phyloP scores from a whole-genome alignment of 257 asterid species.

The Lithospermum erythrorhizon region DNA sequence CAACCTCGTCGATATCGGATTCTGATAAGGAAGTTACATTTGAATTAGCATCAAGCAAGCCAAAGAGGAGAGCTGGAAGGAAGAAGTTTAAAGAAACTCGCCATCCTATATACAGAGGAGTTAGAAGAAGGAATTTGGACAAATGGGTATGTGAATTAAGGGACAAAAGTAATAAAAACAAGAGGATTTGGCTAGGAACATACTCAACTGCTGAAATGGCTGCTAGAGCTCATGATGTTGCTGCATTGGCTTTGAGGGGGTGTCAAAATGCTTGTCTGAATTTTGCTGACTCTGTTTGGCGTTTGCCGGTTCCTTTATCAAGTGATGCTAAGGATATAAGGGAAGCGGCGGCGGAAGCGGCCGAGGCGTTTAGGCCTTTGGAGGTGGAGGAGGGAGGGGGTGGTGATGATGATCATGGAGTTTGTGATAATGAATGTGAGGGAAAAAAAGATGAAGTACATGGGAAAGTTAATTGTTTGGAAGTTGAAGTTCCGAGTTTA shows the following conservation, averaged over 20 bases:
- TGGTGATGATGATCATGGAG: not conserved
- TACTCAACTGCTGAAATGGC: conserved; percentile 82
- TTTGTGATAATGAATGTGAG: not conserved
- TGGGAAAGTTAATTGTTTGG: not conserved
- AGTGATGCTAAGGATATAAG: conserved; percentile 35
- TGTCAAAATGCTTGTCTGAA: conserved; percentile 33
- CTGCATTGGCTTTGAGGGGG: conserved; percentile 58
- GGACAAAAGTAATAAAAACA: conserved; percentile 38
- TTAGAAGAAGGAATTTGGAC: conserved; percentile 19
- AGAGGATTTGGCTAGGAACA: conserved; percentile 69
- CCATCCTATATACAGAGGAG: conserved; percentile 30
- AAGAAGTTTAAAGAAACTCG: conserved; percentile 29
- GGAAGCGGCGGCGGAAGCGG: conserved; percentile 38
- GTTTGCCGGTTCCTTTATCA: conserved; percentile 32
- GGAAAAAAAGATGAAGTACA: not conserved
- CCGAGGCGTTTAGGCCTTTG: conserved; percentile 30
- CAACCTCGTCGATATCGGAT: not conserved
- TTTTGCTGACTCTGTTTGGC: conserved; percentile 60
- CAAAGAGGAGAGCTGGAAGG: conserved; percentile 25
- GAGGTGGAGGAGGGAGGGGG: conserved; percentile 5
- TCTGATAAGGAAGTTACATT: conserved; percentile 11
- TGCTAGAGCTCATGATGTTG: conserved; percentile 69
- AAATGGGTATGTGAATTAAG: conserved; percentile 43
- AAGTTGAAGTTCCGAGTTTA: not conserved
- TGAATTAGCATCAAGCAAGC: conserved; percentile 16